Base-by-base conservation (phyloP, 1,284 basidiomycete genomes). In the Hemileia vastatrix region DNA sequence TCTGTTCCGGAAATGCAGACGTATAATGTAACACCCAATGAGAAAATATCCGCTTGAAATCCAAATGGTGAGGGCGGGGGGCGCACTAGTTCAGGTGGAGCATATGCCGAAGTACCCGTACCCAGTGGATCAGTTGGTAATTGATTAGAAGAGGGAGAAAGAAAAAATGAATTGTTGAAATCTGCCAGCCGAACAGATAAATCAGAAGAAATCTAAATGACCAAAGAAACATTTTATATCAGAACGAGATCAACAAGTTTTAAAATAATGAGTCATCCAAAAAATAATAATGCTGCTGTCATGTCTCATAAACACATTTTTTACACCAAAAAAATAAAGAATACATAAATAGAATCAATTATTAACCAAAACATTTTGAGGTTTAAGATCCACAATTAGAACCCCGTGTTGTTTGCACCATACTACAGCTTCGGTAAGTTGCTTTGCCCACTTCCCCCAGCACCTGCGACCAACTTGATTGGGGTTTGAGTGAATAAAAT, bases 301-400 rank as follows among this genome's bases (percentile, higher is more conserved):
- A n/a, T n/a, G n/a, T n/a, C n/a, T n/a, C n/a, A n/a, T n/a, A n/a
- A n/a, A n/a, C n/a, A n/a, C n/a, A n/a, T n/a, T n/a, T 4, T 19
- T 15, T 5, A 6, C 15, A 2, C 3, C 9, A n/a, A 9, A 19
- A 56, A 1, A 3, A 3, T 15, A 18, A 33, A 18, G 33, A 43
- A 27, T 36, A 50, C 23, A 54, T 3, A 18, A 36, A 8, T 2
- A 8, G 11, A 48, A 63, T 21, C 13, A 70, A 66, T 31, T 31
- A 24, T 48, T 57, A 6, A 45, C n/a, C 9, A 49, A 27, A 31
- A 31, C 31, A n/a, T 76, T 73, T 66, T 65, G 74, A 73, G 78
- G 77, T 70, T 80, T 80, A 66, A 80, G 67, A 69, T 80, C 79
- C 13, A 76, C 78, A 64, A 80, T 78, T 23, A 80, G 68, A 19